These are phyloP conservation scores for Talaromyces verruculosus DNA, from an alignment of 2,329 filamentous ascomycete genomes.

Conservation along the genomic window DNA sequence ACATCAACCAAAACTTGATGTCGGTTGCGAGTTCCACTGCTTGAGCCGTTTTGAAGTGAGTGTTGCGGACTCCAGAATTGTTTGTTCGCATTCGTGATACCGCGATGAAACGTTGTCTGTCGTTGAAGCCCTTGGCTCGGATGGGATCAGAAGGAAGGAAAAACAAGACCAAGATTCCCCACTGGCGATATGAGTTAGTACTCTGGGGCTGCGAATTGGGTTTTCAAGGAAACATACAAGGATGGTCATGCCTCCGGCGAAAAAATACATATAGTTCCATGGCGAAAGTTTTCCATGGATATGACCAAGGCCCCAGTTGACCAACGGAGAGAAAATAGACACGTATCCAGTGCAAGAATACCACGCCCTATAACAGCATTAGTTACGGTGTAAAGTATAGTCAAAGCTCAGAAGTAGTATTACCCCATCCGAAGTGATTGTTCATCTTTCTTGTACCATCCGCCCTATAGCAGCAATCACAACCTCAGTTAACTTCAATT, in stretches of 20 bases:
- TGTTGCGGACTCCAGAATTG: slow-evolving; percentile 9
- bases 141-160: slow-evolving; percentile 6
- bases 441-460: slow-evolving; percentile 16
- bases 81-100: slow-evolving; percentile 14
- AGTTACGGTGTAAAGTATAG: neutral
- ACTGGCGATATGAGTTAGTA: neutral
- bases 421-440: slow-evolving; percentile 11
- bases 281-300: slow-evolving; percentile 2
- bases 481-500: neutral
- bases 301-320: slow-evolving; percentile 12
- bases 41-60: slow-evolving; percentile 2
- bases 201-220: neutral
- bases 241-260: slow-evolving; percentile 8
- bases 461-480: neutral
- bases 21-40: neutral
- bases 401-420: neutral
- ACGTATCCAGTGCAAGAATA: slow-evolving; percentile 15
- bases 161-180: neutral
- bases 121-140: neutral
- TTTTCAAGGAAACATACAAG: neutral
- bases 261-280: slow-evolving; percentile 13
- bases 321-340: slow-evolving; percentile 4
- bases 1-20: slow-evolving; percentile 10
- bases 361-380: neutral
- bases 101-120: slow-evolving; percentile 10